phyloP scores from a whole-genome alignment of 2,329 filamentous ascomycete genomes.

The Pyrenophora graminea region DNA sequence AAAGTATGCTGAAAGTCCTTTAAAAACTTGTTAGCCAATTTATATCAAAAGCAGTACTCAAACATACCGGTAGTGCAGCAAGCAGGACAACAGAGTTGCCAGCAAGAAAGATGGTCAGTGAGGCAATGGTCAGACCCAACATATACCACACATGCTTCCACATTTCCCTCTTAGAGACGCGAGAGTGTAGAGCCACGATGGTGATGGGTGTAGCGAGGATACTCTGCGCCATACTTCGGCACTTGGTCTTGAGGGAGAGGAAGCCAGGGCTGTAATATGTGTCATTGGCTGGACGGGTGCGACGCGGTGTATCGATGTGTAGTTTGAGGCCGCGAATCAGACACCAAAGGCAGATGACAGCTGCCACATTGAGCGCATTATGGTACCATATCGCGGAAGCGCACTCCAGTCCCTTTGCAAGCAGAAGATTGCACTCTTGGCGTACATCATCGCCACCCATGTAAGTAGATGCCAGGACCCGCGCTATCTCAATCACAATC shows the following conservation, averaged over 20 bases:
- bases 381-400: neutral
- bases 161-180: neutral
- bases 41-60: neutral
- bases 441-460: no score
- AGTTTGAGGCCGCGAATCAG: slow-evolving; percentile 2
- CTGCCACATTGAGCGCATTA: neutral
- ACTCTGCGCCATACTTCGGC: neutral
- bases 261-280: slow-evolving; percentile 5
- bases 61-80: slow-evolving; percentile 7
- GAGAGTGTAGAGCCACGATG: neutral
- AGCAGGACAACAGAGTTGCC: slow-evolving; percentile 4
- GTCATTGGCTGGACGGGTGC: neutral
- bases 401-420: no score
- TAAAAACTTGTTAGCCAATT: neutral
- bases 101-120: neutral
- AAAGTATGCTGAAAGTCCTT: slow-evolving; percentile 4
- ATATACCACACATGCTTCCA: neutral
- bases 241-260: neutral
- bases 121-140: neutral
- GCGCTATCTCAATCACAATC: neutral
- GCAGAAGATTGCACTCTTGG: no score
- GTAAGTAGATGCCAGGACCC: neutral
- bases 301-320: neutral
- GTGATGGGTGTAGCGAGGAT: slow-evolving; percentile 6
- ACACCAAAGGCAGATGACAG: neutral